phyloP scores from a whole-genome alignment of 202 grass and related monocot species.

The Digitaria exilis region DNA sequence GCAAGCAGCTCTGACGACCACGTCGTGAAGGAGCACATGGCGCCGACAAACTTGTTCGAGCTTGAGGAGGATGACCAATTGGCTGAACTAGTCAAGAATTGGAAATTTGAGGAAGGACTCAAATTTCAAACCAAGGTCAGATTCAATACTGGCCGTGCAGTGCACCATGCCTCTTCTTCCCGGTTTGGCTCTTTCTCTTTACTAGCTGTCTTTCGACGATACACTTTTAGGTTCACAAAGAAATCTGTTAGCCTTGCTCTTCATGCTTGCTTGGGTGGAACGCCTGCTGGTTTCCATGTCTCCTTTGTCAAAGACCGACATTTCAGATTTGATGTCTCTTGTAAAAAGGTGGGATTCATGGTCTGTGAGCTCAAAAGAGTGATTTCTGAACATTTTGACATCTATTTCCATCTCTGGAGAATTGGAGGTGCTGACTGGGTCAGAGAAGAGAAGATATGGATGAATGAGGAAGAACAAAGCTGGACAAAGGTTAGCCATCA shows the following conservation, averaged over 20 bases:
- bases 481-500: no score
- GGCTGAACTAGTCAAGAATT: neutral
- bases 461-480: no score
- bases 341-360: neutral
- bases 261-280: neutral
- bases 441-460: neutral
- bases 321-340: neutral
- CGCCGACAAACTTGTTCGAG: neutral
- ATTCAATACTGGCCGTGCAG: no score
- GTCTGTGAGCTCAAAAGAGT: neutral
- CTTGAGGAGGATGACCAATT: neutral
- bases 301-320: neutral
- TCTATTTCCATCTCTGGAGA: neutral
- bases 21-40: no score
- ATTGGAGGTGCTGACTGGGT: neutral
- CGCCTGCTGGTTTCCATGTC: neutral
- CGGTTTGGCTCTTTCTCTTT: neutral
- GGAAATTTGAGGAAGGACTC: neutral
- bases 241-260: neutral
- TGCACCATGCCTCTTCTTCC: neutral
- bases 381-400: neutral
- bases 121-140: neutral
- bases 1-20: no score
- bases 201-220: neutral
- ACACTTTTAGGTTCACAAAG: neutral